A percentile compares a stretch with the other conserved stretches of the same genome.
These are phyloP conservation scores for Xylariaceae sp. DNA, from an alignment of 2,329 filamentous ascomycete genomes.

Conservation along the genomic window DNA sequence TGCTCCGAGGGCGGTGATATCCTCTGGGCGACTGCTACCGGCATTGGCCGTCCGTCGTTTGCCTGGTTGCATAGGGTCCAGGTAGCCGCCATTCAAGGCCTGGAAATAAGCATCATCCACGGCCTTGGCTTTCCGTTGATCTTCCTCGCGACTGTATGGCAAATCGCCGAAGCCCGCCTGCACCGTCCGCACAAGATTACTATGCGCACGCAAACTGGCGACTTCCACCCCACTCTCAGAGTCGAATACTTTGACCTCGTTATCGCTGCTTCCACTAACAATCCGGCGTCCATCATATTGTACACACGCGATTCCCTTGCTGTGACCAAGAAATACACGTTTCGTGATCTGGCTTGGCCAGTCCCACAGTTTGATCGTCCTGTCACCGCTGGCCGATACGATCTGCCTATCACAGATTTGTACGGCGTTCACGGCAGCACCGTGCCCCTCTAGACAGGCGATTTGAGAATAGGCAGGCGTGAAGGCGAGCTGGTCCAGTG, in stretches of 20 bases:
- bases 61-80: constrained; percentile 36
- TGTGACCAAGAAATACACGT: constrained; percentile 79
- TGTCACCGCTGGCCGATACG: constrained; percentile 91
- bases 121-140: constrained; percentile 66
- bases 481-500: constrained; percentile 45
- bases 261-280: constrained; percentile 93
- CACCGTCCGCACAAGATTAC: constrained; percentile 83
- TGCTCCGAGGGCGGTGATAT: constrained; percentile 76
- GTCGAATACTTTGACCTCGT: constrained; percentile 94
- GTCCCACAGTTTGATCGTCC: constrained; percentile 92
- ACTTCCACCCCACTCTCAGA: constrained; percentile 81
- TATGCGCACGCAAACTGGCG: constrained; percentile 78
- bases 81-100: constrained; percentile 49
- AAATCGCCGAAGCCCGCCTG: constrained; percentile 92
- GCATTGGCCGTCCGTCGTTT: constrained; percentile 53
- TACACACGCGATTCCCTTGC: constrained; percentile 94
- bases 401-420: constrained; percentile 83
- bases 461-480: constrained; percentile 70
- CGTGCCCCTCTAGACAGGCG: constrained; percentile 76
- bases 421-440: constrained; percentile 92
- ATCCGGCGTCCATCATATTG: constrained; percentile 93
- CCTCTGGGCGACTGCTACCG: constrained; percentile 69
- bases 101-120: constrained; percentile 71
- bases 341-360: constrained; percentile 73
- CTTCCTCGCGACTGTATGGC: constrained; percentile 72